A percentile compares a stretch with the other conserved stretches of the same genome.
Evolutionary conservation across 371 early-diverging fungal genomes (phyloP).

Genomic region (Saksenaea vasiformis): DNA sequence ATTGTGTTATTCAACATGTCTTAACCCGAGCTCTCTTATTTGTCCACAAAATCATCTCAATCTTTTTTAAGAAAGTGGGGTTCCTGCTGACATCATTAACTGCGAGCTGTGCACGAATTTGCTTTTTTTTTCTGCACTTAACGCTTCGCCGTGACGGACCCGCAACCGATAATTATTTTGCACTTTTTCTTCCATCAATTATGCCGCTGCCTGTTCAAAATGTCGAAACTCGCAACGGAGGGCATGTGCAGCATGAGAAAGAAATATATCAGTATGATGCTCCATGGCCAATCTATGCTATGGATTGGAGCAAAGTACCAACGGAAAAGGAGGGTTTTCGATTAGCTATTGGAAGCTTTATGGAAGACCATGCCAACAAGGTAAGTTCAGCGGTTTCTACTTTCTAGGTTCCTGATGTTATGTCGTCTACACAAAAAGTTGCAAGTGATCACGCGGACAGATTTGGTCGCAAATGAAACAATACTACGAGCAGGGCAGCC

Average conservation of each 20-base stretch:
- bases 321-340: conserved; percentile 70
- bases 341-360: conserved; percentile 82
- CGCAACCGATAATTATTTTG: too few species aligned
- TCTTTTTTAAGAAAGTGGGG: too few species aligned
- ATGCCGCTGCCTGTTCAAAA: background rate
- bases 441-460: conserved; percentile 66
- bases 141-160: too few species aligned
- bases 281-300: conserved; percentile 84
- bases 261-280: conserved; percentile 86
- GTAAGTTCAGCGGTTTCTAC: conserved; percentile 32
- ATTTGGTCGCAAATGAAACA: conserved; percentile 28
- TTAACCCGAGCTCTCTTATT: too few species aligned
- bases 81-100: too few species aligned
- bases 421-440: conserved; percentile 37
- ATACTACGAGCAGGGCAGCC: conserved; percentile 22
- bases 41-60: too few species aligned
- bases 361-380: conserved; percentile 81
- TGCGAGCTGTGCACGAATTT: too few species aligned
- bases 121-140: too few species aligned
- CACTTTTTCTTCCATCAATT: background rate
- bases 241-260: conserved; percentile 19
- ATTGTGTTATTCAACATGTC: too few species aligned
- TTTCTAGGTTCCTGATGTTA: background rate
- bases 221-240: background rate
- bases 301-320: conserved; percentile 80